These are phyloP conservation scores for Sesbania bispinosa DNA, from an alignment of 306 rosid species.

Conservation along the genomic window DNA sequence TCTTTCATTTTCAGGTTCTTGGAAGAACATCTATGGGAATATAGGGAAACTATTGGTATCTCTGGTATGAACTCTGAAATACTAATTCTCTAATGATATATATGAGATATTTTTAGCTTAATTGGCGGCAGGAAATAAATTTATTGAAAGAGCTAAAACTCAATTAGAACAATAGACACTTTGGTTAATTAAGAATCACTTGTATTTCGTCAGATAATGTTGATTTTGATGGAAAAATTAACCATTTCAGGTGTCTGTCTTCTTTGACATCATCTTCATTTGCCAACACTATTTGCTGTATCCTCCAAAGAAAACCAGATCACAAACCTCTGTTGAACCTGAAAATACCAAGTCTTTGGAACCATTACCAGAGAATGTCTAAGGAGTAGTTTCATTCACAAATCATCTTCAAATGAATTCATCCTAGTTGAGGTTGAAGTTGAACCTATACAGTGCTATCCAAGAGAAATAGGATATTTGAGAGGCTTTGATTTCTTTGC, in stretches of 20 bases:
- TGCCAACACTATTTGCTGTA: slow-evolving; percentile 28
- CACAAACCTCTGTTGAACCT: neutral
- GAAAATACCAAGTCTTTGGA: neutral
- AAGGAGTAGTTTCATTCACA: neutral
- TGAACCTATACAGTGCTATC: neutral
- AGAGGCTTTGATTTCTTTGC: neutral
- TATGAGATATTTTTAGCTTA: neutral
- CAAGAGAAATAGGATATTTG: neutral
- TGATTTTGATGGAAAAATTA: neutral
- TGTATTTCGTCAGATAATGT: neutral
- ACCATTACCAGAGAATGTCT: slow-evolving; percentile 8
- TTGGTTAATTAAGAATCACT: neutral
- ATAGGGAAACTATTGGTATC: slow-evolving; percentile 72
- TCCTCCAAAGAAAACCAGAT: neutral
- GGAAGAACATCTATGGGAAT: slow-evolving; percentile 78
- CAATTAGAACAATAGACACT: neutral
- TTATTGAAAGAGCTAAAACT: neutral
- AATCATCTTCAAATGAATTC: neutral
- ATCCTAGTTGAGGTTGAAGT: neutral
- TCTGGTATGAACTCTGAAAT: slow-evolving; percentile 53
- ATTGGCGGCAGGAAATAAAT: neutral
- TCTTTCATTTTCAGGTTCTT: slow-evolving; percentile 49
- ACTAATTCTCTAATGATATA: neutral
- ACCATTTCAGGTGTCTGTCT: slow-evolving; percentile 52
- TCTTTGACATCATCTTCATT: slow-evolving; percentile 47